A percentile compares a stretch with the other conserved stretches of the same genome.
Evolutionary conservation across 192 early-diverging fungal species (phyloP).

Genomic region (Umbelopsis sp.): DNA sequence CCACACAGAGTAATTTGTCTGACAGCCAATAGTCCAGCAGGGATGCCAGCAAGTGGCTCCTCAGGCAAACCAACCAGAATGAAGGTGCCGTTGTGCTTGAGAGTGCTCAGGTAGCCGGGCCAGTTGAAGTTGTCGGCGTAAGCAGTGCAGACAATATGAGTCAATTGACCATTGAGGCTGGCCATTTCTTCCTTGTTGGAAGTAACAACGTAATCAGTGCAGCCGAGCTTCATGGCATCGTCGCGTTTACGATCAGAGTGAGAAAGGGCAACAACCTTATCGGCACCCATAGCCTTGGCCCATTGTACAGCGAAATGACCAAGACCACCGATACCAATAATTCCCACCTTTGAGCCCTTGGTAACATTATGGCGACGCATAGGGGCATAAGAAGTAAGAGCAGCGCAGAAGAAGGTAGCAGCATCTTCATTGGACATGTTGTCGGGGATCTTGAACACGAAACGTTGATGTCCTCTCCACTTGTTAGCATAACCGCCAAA

Average conservation of each 20-base stretch:
- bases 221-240: slow-evolving; percentile 61
- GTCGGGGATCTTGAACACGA: slow-evolving; percentile 66
- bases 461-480: slow-evolving; percentile 58
- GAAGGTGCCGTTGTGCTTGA: slow-evolving; percentile 53
- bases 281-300: slow-evolving; percentile 47
- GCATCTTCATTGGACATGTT: slow-evolving; percentile 56
- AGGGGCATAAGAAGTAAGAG: slow-evolving; percentile 64
- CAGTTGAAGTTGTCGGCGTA: slow-evolving; percentile 26
- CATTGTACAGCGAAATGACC: slow-evolving; percentile 69
- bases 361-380: slow-evolving; percentile 49
- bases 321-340: slow-evolving; percentile 69
- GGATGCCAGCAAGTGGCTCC: slow-evolving; percentile 11
- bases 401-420: slow-evolving; percentile 83
- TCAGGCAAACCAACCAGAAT: slow-evolving; percentile 69
- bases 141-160: slow-evolving; percentile 33
- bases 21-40: slow-evolving; percentile 5
- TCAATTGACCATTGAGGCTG: slow-evolving; percentile 21
- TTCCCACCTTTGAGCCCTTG: slow-evolving; percentile 53
- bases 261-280: slow-evolving; percentile 59
- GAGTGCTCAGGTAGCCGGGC: slow-evolving; percentile 3
- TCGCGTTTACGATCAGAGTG: slow-evolving; percentile 59
- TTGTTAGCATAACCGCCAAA: slow-evolving; percentile 52
- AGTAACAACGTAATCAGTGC: slow-evolving; percentile 37
- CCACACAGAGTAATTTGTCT: slow-evolving; percentile 52
- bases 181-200: slow-evolving; percentile 21